These are phyloP conservation scores for Paramecium pentaurelia DNA, from an alignment of 73 alveolate genomes.

Conservation along the genomic window DNA sequence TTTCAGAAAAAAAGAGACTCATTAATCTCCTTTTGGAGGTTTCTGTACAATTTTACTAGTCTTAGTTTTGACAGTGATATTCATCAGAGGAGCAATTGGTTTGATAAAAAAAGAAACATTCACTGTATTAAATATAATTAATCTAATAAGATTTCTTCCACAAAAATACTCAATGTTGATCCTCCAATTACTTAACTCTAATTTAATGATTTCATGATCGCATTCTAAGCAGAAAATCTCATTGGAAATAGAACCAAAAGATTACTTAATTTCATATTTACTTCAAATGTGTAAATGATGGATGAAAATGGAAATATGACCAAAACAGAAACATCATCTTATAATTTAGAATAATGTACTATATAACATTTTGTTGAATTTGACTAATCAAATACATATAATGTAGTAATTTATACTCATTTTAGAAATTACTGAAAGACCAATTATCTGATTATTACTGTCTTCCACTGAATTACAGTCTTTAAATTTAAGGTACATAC, in stretches of 20 bases:
- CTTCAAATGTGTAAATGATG: neutral
- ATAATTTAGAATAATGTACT: neutral
- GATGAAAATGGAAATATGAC: neutral
- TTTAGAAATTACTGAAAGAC: neutral
- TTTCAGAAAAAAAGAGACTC: neutral
- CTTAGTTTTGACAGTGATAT: neutral
- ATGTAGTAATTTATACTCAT: neutral
- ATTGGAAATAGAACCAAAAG: neutral
- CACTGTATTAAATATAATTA: neutral
- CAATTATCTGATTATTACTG: neutral
- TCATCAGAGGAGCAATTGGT: neutral
- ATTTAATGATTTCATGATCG: neutral
- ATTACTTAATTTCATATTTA: neutral
- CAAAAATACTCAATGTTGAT: neutral
- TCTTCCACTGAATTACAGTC: neutral
- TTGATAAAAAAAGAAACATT: neutral
- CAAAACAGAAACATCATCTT: neutral
- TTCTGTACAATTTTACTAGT: neutral
- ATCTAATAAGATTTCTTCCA: neutral
- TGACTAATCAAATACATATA: neutral
- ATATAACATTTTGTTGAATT: neutral
- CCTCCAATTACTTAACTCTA: neutral
- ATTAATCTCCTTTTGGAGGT: constrained; percentile 21
- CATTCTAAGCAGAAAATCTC: neutral
- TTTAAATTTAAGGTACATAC: neutral